A percentile compares a stretch with the other conserved stretches of the same genome.
Conservation (phyloP, 192 early-diverging fungal genomes). For the Backusella australiensis region DNA sequence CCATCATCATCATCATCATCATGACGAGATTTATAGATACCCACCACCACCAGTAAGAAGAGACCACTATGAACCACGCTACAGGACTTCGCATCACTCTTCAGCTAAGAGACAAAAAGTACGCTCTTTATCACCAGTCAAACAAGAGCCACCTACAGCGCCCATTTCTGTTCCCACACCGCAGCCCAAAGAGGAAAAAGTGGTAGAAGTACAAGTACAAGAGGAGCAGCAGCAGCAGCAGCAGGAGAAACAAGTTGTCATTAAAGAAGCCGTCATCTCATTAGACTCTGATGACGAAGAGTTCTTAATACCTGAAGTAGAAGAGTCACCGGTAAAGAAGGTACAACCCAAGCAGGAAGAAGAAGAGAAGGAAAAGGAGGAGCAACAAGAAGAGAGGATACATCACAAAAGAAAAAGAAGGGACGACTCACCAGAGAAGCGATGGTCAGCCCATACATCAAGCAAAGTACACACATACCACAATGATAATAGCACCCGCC, state of each 20-base stretch:
- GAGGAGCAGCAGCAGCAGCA: not conserved
- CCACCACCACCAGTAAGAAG: not conserved
- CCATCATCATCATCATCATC: not conserved
- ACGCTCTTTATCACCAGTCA: not conserved
- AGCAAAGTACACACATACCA: not conserved
- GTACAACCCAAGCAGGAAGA: not conserved
- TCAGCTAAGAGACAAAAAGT: not conserved
- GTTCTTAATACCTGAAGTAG: not conserved
- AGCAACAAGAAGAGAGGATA: not conserved
- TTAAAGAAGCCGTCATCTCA: not conserved
- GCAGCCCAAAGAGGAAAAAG: not conserved
- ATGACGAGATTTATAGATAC: not conserved
- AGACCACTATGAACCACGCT: conserved; percentile 1
- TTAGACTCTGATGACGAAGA: not conserved
- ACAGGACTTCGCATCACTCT: not conserved
- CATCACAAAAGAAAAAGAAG: not conserved
- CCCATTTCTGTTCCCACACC: not conserved
- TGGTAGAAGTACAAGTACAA: not conserved
- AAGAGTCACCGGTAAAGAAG: not conserved
- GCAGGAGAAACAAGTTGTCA: not conserved
- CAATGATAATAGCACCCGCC: not conserved
- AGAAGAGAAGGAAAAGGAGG: not conserved
- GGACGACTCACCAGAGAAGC: not conserved
- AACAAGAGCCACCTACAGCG: not conserved
- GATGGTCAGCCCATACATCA: not conserved